Evolutionary conservation across 257 asterid genomes (phyloP).

Genomic region (Plantago major): DNA sequence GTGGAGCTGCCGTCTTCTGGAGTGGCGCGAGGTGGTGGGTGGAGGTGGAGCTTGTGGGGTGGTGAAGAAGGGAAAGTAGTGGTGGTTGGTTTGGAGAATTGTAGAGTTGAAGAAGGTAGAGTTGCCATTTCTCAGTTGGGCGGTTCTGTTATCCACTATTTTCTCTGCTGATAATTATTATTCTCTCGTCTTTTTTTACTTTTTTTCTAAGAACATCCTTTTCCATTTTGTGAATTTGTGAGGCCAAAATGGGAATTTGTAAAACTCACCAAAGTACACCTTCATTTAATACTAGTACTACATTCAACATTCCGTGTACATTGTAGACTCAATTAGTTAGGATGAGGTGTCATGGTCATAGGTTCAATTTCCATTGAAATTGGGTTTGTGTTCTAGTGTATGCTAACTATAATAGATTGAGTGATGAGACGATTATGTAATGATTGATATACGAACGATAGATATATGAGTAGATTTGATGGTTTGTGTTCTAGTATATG

Average conservation of each 20-base stretch:
- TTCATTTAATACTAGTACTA: too few relatives aligned
- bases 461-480: too few relatives aligned
- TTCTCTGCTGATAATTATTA: slow-evolving; percentile 15
- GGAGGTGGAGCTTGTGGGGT: slow-evolving; percentile 20
- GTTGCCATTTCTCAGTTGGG: slow-evolving; percentile 53
- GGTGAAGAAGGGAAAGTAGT: slow-evolving; percentile 38
- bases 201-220: not conserved
- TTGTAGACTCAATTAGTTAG: too few relatives aligned
- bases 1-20: slow-evolving; percentile 40
- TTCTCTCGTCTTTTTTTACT: not conserved
- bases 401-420: too few relatives aligned
- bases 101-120: slow-evolving; percentile 60
- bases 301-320: too few relatives aligned
- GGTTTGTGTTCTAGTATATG: too few relatives aligned
- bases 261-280: not conserved
- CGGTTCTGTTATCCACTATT: not conserved
- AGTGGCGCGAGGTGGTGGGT: slow-evolving; percentile 52
- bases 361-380: too few relatives aligned
- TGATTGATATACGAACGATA: too few relatives aligned
- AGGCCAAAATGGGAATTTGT: slow-evolving; percentile 24
- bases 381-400: too few relatives aligned
- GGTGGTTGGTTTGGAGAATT: slow-evolving; percentile 41
- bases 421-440: too few relatives aligned
- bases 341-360: too few relatives aligned
- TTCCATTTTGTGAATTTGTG: too few relatives aligned